Evolutionary conservation across 2,329 filamentous ascomycete genomes (phyloP).

Genomic region (Paracorniculantispora psalliotae): DNA sequence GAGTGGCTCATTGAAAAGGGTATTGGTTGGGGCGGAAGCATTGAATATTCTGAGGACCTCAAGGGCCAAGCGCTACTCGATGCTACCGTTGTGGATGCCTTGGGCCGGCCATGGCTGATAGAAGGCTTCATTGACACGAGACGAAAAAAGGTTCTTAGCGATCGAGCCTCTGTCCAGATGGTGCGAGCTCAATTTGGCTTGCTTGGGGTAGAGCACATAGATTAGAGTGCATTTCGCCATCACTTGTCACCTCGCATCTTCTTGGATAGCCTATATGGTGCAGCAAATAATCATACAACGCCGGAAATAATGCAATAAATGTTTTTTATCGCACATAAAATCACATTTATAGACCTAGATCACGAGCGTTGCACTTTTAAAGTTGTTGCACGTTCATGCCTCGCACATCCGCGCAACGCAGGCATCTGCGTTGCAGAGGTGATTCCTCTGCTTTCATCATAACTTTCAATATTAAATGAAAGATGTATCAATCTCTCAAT

Average conservation of each 20-base stretch:
- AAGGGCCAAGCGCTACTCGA: neutral
- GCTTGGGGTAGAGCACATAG: neutral
- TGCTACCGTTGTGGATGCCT: neutral
- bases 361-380: too few species aligned
- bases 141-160: neutral
- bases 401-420: too few species aligned
- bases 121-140: neutral
- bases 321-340: too few species aligned
- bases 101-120: neutral
- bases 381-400: too few species aligned
- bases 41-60: neutral
- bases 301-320: too few species aligned
- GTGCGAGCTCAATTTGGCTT: neutral
- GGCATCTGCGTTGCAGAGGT: too few species aligned
- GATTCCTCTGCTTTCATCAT: too few species aligned
- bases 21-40: slow-evolving; percentile 1
- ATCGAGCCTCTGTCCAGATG: neutral
- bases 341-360: too few species aligned
- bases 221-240: neutral
- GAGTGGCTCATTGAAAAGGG: neutral
- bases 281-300: too few species aligned
- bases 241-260: neutral
- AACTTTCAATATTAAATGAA: too few species aligned
- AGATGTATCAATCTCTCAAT: too few species aligned
- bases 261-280: neutral